Evolutionary conservation across 768 basidiomycete genomes (phyloP).

Genomic region (Suillus weaverae): DNA sequence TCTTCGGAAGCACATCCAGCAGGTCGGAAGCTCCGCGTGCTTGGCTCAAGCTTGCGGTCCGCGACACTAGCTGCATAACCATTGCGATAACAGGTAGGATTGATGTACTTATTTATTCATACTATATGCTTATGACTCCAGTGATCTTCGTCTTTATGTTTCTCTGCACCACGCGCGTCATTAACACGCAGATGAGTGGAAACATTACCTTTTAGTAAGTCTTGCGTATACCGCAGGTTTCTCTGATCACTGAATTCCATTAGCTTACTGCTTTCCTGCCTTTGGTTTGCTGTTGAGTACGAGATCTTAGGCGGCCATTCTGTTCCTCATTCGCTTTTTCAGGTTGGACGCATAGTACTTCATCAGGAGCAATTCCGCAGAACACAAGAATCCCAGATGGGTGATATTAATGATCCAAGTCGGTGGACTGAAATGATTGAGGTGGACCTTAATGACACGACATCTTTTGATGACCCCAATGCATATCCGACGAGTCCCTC

Average conservation of each 20-base stretch:
- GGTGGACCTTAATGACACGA: background rate
- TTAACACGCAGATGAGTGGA: slow-evolving; percentile 14
- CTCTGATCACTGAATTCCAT: background rate
- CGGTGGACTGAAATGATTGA: background rate
- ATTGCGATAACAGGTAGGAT: slow-evolving; percentile 17
- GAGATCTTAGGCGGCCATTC: too few species aligned
- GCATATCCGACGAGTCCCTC: background rate
- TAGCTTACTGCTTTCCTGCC: background rate
- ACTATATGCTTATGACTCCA: background rate
- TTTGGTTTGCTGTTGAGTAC: slow-evolving; percentile 6
- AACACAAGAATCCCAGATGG: background rate
- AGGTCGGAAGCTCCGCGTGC: background rate
- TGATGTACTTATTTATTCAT: background rate
- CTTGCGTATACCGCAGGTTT: background rate
- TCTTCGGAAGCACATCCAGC: background rate
- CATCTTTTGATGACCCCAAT: background rate
- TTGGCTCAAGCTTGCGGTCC: background rate
- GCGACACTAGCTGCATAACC: slow-evolving; percentile 17
- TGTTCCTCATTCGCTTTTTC: background rate
- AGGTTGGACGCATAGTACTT: background rate
- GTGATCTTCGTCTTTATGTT: slow-evolving; percentile 21
- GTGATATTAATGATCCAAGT: background rate
- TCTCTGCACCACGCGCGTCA: slow-evolving; percentile 15
- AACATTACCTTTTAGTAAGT: slow-evolving; percentile 25
- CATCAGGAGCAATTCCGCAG: background rate